phyloP scores from a whole-genome alignment of 2,329 filamentous ascomycete species.

The Penicillium concentricum region DNA sequence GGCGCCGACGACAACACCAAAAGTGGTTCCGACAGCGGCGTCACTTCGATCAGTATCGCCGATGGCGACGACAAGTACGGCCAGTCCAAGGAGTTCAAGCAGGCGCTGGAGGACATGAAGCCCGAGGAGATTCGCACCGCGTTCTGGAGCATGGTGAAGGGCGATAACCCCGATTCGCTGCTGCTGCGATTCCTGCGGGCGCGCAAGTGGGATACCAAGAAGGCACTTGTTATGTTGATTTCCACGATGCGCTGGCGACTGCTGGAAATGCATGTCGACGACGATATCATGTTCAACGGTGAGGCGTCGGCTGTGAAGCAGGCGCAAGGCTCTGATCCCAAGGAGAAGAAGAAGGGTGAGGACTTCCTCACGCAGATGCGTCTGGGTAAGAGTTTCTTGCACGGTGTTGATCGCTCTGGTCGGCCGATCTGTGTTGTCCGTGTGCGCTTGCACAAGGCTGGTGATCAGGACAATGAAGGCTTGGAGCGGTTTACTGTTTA shows the following conservation, averaged over 20 bases:
- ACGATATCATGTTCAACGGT: slow-evolving; percentile 77
- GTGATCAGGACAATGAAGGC: slow-evolving; percentile 77
- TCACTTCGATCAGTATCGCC: slow-evolving; percentile 40
- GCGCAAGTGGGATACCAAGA: slow-evolving; percentile 94
- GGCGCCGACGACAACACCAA: slow-evolving; percentile 46
- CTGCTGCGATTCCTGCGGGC: slow-evolving; percentile 80
- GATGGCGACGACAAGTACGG: slow-evolving; percentile 87
- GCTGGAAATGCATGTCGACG: slow-evolving; percentile 81
- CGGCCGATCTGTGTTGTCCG: slow-evolving; percentile 84
- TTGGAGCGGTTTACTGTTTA: slow-evolving; percentile 90
- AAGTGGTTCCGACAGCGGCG: slow-evolving; percentile 34
- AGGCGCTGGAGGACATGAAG: slow-evolving; percentile 71
- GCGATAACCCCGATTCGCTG: slow-evolving; percentile 87
- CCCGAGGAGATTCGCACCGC: slow-evolving; percentile 77
- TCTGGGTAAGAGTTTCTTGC: slow-evolving; percentile 89
- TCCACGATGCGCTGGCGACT: slow-evolving; percentile 91
- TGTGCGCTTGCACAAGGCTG: slow-evolving; percentile 75
- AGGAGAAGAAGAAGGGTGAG: slow-evolving; percentile 65
- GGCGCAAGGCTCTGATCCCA: slow-evolving; percentile 58
- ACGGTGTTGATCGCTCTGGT: slow-evolving; percentile 80
- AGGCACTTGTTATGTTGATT: slow-evolving; percentile 89
- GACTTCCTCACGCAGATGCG: slow-evolving; percentile 83
- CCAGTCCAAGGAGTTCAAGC: slow-evolving; percentile 79
- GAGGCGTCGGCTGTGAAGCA: slow-evolving; percentile 66
- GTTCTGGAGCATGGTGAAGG: slow-evolving; percentile 93